phyloP scores from a whole-genome alignment of 2,329 filamentous ascomycete species.

The Fusarium agapanthi region DNA sequence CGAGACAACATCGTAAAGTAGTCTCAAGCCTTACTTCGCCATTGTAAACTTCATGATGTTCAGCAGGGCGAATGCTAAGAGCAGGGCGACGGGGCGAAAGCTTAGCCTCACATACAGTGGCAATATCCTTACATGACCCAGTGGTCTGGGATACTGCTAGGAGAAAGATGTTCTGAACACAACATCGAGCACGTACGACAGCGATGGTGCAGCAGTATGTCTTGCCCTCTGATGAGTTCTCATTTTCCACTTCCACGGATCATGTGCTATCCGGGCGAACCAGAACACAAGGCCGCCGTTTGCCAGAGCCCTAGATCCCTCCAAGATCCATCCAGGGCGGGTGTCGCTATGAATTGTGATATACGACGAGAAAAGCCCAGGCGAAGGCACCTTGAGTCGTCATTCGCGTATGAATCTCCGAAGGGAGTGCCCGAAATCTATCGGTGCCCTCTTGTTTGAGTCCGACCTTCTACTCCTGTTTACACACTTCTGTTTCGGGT shows the following conservation, averaged over 20 bases:
- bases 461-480: background rate
- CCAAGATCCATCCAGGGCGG: constrained; percentile 9
- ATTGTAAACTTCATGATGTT: constrained; percentile 12
- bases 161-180: background rate
- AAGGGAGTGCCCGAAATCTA: constrained; percentile 38
- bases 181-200: constrained; percentile 2
- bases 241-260: constrained; percentile 19
- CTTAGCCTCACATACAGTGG: constrained; percentile 11
- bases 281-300: constrained; percentile 10
- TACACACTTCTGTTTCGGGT: background rate
- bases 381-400: background rate
- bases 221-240: background rate
- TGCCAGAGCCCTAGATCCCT: constrained; percentile 7
- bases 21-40: constrained; percentile 14
- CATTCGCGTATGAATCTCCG: background rate
- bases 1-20: background rate
- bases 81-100: constrained; percentile 10
- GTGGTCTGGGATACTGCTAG: background rate
- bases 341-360: constrained; percentile 32
- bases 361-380: constrained; percentile 29
- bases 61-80: constrained; percentile 19
- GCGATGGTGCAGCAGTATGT: background rate
- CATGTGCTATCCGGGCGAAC: constrained; percentile 17
- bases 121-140: background rate
- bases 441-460: constrained; percentile 22